Percentiles rank a stretch among this genome's conserved stretches.
These are phyloP conservation scores for Aspergillus spinulosporus DNA, from an alignment of 2,329 filamentous ascomycete species.

Conservation along the genomic window DNA sequence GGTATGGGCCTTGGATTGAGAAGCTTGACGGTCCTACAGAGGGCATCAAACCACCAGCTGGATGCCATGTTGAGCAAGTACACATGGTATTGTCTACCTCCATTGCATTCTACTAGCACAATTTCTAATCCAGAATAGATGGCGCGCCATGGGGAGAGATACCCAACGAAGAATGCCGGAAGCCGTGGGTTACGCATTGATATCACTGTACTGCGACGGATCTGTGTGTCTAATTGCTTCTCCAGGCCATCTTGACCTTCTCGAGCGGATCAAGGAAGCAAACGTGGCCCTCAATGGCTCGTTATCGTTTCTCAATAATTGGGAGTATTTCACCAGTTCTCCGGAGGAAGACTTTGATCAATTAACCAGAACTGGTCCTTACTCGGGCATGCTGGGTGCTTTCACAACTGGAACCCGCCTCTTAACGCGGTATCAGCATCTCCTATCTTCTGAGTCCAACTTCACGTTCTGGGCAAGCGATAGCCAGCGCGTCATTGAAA, in stretches of 20 bases:
- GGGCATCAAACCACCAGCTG: constrained; percentile 47
- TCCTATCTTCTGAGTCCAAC: constrained; percentile 40
- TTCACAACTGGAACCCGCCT: constrained; percentile 57
- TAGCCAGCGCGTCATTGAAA: constrained; percentile 56
- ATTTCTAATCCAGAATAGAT: constrained; percentile 41
- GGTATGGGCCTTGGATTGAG: constrained; percentile 58
- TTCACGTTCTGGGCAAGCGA: constrained; percentile 57
- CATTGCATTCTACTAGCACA: background rate
- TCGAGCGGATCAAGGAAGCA: constrained; percentile 48
- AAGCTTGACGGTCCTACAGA: constrained; percentile 44
- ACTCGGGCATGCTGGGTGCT: constrained; percentile 55
- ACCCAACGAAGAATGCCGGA: constrained; percentile 55
- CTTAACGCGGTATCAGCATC: constrained; percentile 53
- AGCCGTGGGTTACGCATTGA: constrained; percentile 43
- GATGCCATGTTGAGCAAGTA: constrained; percentile 57
- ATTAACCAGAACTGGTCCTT: constrained; percentile 57
- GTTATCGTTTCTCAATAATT: constrained; percentile 56
- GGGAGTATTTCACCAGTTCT: constrained; percentile 55
- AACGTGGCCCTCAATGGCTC: constrained; percentile 50
- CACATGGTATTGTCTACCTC: constrained; percentile 49
- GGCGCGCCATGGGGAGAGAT: constrained; percentile 59
- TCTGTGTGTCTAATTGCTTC: background rate
- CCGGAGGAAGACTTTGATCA: constrained; percentile 52
- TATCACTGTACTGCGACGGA: background rate
- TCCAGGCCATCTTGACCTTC: constrained; percentile 49